These are phyloP conservation scores for Xylaria castorea DNA, from an alignment of 495 filamentous ascomycete species.

Conservation along the genomic window DNA sequence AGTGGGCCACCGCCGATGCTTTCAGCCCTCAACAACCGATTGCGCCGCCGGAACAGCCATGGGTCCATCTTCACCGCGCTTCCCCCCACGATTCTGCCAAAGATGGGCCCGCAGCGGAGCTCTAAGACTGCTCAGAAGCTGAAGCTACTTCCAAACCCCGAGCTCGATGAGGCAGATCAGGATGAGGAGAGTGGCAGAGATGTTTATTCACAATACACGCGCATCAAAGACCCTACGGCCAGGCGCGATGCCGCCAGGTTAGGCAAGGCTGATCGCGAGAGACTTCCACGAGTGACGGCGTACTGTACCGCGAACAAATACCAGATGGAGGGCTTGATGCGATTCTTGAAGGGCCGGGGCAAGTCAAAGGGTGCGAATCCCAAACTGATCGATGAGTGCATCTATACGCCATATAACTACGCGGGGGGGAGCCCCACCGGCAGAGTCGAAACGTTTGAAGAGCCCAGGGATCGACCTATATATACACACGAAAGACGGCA, in stretches of 20 bases:
- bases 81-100: slow-evolving; percentile 60
- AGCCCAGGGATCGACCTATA: slow-evolving; percentile 48
- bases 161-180: slow-evolving; percentile 67
- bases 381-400: slow-evolving; percentile 94
- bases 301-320: slow-evolving; percentile 95
- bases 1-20: slow-evolving; percentile 66
- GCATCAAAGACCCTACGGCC: slow-evolving; percentile 96
- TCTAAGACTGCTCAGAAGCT: slow-evolving; percentile 96
- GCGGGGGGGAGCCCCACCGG: slow-evolving; percentile 43
- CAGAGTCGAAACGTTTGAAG: slow-evolving; percentile 37
- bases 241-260: slow-evolving; percentile 89
- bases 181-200: slow-evolving; percentile 93
- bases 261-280: slow-evolving; percentile 89
- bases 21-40: slow-evolving; percentile 83
- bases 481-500: slow-evolving; percentile 66
- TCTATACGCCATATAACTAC: slow-evolving; percentile 93
- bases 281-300: slow-evolving; percentile 88
- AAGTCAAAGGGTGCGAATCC: slow-evolving; percentile 79
- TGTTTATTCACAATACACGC: slow-evolving; percentile 90
- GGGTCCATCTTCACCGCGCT: slow-evolving; percentile 63
- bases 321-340: slow-evolving; percentile 83
- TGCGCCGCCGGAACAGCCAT: slow-evolving; percentile 83
- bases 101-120: slow-evolving; percentile 93
- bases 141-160: slow-evolving; percentile 90
- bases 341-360: slow-evolving; percentile 82